Conservation (phyloP, 2,329 filamentous ascomycete species). For the Ophiosphaerella narmari region DNA sequence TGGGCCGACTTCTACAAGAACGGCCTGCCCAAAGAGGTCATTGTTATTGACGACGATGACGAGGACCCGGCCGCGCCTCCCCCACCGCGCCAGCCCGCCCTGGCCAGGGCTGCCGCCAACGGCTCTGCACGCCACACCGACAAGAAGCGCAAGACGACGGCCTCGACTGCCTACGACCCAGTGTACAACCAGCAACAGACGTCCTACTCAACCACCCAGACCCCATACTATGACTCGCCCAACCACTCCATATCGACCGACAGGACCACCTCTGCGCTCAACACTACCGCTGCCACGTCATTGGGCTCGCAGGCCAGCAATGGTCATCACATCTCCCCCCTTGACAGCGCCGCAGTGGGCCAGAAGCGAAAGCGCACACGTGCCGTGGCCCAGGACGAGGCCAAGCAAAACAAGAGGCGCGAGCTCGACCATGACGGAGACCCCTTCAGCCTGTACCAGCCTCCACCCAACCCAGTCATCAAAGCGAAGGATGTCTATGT, state of each 20-base stretch:
- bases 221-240: conserved; percentile 69
- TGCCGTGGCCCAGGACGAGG: conserved; percentile 80
- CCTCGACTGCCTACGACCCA: conserved; percentile 67
- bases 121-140: conserved; percentile 59
- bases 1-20: conserved; percentile 52
- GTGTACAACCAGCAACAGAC: conserved; percentile 72
- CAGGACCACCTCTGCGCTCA: conserved; percentile 76
- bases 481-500: conserved; percentile 74
- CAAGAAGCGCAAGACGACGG: conserved; percentile 75
- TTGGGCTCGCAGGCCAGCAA: conserved; percentile 69
- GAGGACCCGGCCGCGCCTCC: conserved; percentile 24
- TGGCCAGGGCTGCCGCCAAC: conserved; percentile 44
- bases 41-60: conserved; percentile 58
- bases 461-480: conserved; percentile 84
- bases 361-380: conserved; percentile 90
- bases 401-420: conserved; percentile 66
- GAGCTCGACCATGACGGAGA: conserved; percentile 72
- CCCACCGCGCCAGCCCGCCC: conserved; percentile 27
- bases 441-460: conserved; percentile 78
- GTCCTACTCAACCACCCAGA: conserved; percentile 74
- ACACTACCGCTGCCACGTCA: conserved; percentile 90
- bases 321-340: conserved; percentile 62
- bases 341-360: conserved; percentile 69
- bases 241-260: conserved; percentile 80
- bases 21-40: conserved; percentile 55